Conservation (phyloP, 208 protist species). For the Leptomonas pyrrhocoris region DNA sequence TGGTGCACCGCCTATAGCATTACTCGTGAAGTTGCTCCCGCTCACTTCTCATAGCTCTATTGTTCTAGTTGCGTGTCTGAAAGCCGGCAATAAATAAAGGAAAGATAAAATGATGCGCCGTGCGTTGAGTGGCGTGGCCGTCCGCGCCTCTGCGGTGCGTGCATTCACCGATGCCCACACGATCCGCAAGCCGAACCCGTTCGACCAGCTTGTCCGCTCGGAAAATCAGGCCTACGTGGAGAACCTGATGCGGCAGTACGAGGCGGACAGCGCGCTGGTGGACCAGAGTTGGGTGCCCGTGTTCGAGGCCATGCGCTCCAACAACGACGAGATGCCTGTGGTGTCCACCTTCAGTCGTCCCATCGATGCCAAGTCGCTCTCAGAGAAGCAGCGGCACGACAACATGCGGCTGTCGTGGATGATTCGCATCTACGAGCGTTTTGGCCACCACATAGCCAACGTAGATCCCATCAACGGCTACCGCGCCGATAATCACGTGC, state of each 20-base stretch:
- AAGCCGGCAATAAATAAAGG: not conserved
- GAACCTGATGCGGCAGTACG: slow-evolving; percentile 76
- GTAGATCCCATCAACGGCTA: slow-evolving; percentile 71
- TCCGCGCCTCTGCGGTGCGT: slow-evolving; percentile 32
- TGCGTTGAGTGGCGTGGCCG: slow-evolving; percentile 31
- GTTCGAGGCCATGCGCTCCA: slow-evolving; percentile 70
- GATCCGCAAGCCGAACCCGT: slow-evolving; percentile 75
- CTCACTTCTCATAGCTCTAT: not conserved
- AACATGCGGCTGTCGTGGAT: slow-evolving; percentile 93
- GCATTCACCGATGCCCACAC: slow-evolving; percentile 78
- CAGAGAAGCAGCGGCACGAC: slow-evolving; percentile 82
- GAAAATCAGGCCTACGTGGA: slow-evolving; percentile 85
- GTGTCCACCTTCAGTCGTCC: slow-evolving; percentile 82
- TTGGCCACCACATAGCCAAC: slow-evolving; percentile 82
- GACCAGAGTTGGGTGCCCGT: slow-evolving; percentile 83
- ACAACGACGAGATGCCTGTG: slow-evolving; percentile 53
- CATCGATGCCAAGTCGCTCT: slow-evolving; percentile 55
- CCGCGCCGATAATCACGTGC: slow-evolving; percentile 18
- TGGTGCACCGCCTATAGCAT: not conserved
- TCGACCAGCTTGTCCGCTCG: slow-evolving; percentile 72
- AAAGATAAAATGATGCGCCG: slow-evolving; percentile 84
- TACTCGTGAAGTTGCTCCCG: not conserved
- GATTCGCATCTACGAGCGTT: slow-evolving; percentile 86
- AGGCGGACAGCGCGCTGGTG: slow-evolving; percentile 70
- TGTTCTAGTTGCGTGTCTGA: not conserved